These are phyloP conservation scores for Phytophthora lateralis DNA, from an alignment of 352 stramenopile genomes.

Conservation along the genomic window DNA sequence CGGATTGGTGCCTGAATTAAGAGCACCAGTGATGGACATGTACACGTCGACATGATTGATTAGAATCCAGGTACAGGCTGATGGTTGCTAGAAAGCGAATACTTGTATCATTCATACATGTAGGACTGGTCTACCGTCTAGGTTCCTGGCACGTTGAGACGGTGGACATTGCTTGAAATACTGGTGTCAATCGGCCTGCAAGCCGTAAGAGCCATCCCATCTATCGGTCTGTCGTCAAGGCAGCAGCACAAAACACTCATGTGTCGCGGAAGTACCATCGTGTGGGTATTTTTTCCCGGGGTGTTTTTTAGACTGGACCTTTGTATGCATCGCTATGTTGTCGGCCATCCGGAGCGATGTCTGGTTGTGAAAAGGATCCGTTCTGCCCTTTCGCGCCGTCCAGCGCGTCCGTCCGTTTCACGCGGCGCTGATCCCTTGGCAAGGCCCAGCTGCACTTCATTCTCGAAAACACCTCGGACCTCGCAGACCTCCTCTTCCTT, in stretches of 20 bases:
- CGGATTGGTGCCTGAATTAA: too few species aligned
- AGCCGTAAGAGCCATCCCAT: too few species aligned
- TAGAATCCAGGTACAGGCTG: not conserved
- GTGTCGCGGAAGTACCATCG: slow-evolving; percentile 2
- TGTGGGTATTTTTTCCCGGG: not conserved
- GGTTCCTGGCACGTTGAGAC: not conserved
- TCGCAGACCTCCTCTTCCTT: not conserved
- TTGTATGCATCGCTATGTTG: slow-evolving; percentile 11
- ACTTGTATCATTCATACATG: too few species aligned
- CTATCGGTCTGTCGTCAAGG: too few species aligned
- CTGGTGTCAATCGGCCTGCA: too few species aligned
- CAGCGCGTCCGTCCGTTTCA: slow-evolving; percentile 32
- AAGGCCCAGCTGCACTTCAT: slow-evolving; percentile 29
- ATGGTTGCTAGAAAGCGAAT: too few species aligned
- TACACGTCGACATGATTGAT: too few species aligned
- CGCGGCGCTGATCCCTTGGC: slow-evolving; percentile 11
- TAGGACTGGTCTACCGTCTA: not conserved
- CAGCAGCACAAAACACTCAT: too few species aligned
- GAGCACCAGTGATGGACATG: too few species aligned
- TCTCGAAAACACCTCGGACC: slow-evolving; percentile 22
- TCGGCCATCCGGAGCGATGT: slow-evolving; percentile 6
- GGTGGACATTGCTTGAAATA: too few species aligned
- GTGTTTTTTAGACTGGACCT: not conserved
- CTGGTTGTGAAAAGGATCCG: slow-evolving; percentile 18
- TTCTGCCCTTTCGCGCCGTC: slow-evolving; percentile 27